Conservation (phyloP, 768 basidiomycete genomes). For the Rhizopogon salebrosus region DNA sequence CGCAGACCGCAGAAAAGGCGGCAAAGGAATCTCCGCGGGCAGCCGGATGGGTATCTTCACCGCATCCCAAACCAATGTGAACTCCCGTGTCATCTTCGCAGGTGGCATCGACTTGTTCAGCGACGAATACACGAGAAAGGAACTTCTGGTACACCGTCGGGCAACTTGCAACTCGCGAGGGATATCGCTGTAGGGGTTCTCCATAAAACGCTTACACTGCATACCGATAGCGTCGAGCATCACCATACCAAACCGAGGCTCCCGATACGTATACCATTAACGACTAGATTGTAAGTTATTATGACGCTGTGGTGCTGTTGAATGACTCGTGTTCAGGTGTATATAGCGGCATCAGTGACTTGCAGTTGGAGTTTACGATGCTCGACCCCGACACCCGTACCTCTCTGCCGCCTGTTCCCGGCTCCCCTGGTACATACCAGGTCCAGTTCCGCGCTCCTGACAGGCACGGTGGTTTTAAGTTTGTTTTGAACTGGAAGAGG, state of each 20-base stretch:
- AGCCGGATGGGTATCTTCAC: no score
- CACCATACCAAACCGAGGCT: constrained; percentile 59
- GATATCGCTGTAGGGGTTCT: constrained; percentile 89
- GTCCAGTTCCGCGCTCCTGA: constrained; percentile 90
- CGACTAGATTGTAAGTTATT: constrained; percentile 66
- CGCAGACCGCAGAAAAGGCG: no score
- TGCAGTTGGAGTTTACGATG: constrained; percentile 98
- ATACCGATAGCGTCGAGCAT: constrained; percentile 72
- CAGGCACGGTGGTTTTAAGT: constrained; percentile 97
- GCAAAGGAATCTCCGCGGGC: no score
- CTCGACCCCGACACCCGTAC: constrained; percentile 94
- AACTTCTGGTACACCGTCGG: constrained; percentile 60
- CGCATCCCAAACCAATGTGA: no score
- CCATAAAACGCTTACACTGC: constrained; percentile 77
- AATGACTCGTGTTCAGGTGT: constrained; percentile 46
- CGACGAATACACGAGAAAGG: constrained; percentile 60
- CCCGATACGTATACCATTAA: constrained; percentile 79
- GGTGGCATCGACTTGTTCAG: no score
- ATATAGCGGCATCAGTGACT: constrained; percentile 61
- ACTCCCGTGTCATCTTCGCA: constrained; percentile 70
- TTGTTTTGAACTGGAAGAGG: constrained; percentile 86
- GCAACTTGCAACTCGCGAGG: constrained; percentile 68
- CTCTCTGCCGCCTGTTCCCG: constrained; percentile 53
- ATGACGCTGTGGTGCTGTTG: neutral
- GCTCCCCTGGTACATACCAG: constrained; percentile 62